Conservation (phyloP, 2,329 filamentous ascomycete species). For the Beauveria brongniartii region DNA sequence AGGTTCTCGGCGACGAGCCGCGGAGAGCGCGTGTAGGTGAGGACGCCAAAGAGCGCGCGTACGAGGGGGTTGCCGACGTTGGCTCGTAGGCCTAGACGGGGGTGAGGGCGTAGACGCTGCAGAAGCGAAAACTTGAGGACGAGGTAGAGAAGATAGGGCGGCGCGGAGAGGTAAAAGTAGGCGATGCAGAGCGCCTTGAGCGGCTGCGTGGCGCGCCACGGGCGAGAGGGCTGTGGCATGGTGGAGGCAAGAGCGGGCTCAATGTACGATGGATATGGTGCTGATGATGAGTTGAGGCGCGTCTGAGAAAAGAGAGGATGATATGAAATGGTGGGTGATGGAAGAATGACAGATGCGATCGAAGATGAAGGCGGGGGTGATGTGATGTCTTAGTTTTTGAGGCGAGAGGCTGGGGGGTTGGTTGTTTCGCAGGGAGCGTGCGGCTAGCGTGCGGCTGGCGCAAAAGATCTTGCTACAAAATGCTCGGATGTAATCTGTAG, state of each 20-base stretch:
- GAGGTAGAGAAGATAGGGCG: slow-evolving; percentile 1
- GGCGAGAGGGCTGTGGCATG: neutral
- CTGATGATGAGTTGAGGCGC: neutral
- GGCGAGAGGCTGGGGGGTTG: too few relatives aligned
- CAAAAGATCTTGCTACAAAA: too few relatives aligned
- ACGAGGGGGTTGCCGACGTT: slow-evolving; percentile 2
- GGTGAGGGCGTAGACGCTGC: neutral
- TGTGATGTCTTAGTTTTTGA: too few relatives aligned
- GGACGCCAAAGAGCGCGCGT: neutral
- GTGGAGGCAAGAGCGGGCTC: neutral
- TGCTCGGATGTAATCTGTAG: too few relatives aligned
- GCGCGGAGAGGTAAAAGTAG: neutral
- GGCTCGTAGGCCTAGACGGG: neutral
- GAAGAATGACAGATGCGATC: neutral
- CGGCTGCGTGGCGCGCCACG: slow-evolving; percentile 7
- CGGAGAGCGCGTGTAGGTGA: slow-evolving; percentile 1
- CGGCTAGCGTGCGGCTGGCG: too few relatives aligned
- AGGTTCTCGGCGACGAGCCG: neutral
- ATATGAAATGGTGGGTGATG: too few relatives aligned
- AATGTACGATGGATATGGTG: too few relatives aligned
- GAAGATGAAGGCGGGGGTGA: too few relatives aligned
- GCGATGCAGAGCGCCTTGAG: slow-evolving; percentile 9
- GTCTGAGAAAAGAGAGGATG: too few relatives aligned
- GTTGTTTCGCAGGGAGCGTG: too few relatives aligned
- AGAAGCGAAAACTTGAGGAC: neutral